A percentile compares a stretch with the other conserved stretches of the same genome.
phyloP scores from a whole-genome alignment of 805 yeast genomes.

The Nakazawaea sp. region DNA sequence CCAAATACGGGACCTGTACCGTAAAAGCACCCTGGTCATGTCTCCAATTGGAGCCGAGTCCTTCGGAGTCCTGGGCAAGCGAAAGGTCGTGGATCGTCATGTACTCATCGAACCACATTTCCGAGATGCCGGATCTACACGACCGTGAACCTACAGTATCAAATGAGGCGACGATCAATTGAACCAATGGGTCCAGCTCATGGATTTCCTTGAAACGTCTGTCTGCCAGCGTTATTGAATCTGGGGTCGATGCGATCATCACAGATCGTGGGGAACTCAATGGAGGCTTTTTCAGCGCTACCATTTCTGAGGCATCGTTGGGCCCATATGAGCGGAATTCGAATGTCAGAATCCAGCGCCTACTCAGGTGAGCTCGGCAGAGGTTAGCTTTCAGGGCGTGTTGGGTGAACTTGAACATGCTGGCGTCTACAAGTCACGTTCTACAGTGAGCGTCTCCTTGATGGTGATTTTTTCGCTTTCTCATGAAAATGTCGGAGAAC shows the following conservation, averaged over 20 bases:
- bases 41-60: slow-evolving; percentile 1
- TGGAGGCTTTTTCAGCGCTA: no score
- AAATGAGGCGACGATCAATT: slow-evolving; percentile 6
- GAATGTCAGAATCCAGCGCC: no score
- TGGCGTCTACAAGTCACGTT: no score
- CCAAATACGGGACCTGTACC: background rate
- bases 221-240: background rate
- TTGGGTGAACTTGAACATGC: no score
- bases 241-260: slow-evolving; percentile 5
- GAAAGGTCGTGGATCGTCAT: background rate
- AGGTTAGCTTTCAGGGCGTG: no score
- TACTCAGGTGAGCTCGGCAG: no score
- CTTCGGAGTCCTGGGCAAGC: background rate
- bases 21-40: slow-evolving; percentile 4
- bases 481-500: no score
- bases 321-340: no score
- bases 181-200: background rate
- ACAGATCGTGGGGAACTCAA: background rate
- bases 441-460: no score
- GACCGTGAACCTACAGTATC: slow-evolving; percentile 4
- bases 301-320: no score
- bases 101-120: slow-evolving; percentile 1
- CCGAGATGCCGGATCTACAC: slow-evolving; percentile 3
- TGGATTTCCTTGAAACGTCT: background rate
- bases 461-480: no score